These are phyloP conservation scores for Boehmeria nivea DNA, from an alignment of 306 rosid genomes.

Conservation along the genomic window DNA sequence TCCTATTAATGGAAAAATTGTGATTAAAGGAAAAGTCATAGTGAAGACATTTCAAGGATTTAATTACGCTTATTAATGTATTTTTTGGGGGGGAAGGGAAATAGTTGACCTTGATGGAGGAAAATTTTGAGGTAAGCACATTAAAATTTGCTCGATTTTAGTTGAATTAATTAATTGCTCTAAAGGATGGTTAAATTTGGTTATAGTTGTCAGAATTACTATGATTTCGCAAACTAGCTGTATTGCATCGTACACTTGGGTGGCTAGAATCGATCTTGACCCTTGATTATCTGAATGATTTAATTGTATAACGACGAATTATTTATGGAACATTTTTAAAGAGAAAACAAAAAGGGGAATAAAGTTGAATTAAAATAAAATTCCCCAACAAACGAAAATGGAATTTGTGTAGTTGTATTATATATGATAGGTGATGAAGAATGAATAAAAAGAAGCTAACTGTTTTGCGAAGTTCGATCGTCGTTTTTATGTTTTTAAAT, in stretches of 20 bases:
- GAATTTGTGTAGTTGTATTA: not conserved
- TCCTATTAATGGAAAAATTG: not conserved
- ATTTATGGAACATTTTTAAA: not conserved
- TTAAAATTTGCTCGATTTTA: not conserved
- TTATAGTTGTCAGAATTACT: slow-evolving; percentile 16
- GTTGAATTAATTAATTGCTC: slow-evolving; percentile 16
- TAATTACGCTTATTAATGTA: not conserved
- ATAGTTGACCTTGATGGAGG: not conserved
- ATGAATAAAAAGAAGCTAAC: not conserved
- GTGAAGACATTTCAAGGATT: no score
- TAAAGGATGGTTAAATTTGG: not conserved
- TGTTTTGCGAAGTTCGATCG: not conserved
- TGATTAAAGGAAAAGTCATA: not conserved
- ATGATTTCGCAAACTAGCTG: slow-evolving; percentile 17
- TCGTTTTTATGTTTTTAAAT: slow-evolving; percentile 6
- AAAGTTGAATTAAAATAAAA: not conserved
- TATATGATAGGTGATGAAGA: not conserved
- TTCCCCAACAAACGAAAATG: slow-evolving; percentile 7
- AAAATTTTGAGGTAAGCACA: not conserved
- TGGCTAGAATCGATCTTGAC: no score
- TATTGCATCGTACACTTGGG: slow-evolving; percentile 13
- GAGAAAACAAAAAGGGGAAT: not conserved
- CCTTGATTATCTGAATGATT: no score
- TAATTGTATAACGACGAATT: no score
- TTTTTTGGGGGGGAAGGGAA: not conserved